Evolutionary conservation across 2,329 filamentous ascomycete species (phyloP), one percentile per base, ranked within the genome.

Genomic region (Xylaria sp.): DNA sequence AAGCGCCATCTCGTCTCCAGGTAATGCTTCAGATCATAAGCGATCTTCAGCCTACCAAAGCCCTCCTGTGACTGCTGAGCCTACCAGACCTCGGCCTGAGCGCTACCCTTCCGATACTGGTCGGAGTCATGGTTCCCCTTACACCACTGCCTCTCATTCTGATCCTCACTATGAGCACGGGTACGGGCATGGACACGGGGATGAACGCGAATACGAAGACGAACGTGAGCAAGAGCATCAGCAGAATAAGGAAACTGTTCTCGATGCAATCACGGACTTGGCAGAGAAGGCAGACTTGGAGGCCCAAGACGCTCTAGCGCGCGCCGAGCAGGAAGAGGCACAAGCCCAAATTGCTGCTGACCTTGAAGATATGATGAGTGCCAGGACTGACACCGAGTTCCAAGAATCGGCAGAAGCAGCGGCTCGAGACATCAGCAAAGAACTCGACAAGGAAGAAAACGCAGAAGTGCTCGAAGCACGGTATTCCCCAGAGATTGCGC

Each of bases 251-350:
- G 91, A 93, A 79, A 91, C 90, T 59, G 91, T 96, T 35, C 85
- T 91, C 23, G 88, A 93, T 65, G 90, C 91, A 29, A 84, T 94
- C 48, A 87, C 84, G 72, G 90, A 89, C 50, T 83, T 94, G 71
- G 91, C 90, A 51, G 79, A 79, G 59, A 81, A 82, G 73, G 85
- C 80, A 23, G 82, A 87, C 69, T 79, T 81, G 8, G 84, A 86
- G 75, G 90, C 91, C 2, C 88, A 90, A 74, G 87, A 92, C 75
- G 90, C 91, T 54, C 81, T 93, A 65, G 87, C 86, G 57, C 82
- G 86, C 63, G 85, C 84, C 35, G 84, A 87, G 75, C 79, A 85
- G 35, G 82, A 86, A 70, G 81, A 85, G 72, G 81, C 78, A 70
- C 83, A 84, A 73, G 81, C 81, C 71, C 82, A 83, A 65, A 86